Conservation (phyloP, 768 basidiomycete species). For the Daedalea quercina region DNA sequence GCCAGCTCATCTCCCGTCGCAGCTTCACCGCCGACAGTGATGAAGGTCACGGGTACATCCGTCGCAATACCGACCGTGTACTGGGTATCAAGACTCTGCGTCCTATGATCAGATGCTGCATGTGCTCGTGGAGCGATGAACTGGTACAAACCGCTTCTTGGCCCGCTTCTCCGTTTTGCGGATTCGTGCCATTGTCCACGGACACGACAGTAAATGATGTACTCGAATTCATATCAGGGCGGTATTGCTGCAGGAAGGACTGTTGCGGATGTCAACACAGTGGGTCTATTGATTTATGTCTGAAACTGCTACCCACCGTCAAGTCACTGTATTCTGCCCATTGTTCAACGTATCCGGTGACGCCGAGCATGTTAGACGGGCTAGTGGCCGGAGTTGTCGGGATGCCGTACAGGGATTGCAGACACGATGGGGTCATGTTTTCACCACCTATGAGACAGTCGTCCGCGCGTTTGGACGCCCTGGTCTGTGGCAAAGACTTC, state of each 20-base stretch:
- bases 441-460: slow-evolving; percentile 26
- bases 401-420: slow-evolving; percentile 24
- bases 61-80: slow-evolving; percentile 14
- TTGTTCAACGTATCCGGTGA: slow-evolving; percentile 28
- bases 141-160: slow-evolving; percentile 45
- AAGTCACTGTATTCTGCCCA: slow-evolving; percentile 24
- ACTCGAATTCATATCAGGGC: slow-evolving; percentile 13
- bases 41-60: slow-evolving; percentile 11
- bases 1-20: slow-evolving; percentile 46
- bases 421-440: slow-evolving; percentile 25
- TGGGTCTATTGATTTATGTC: slow-evolving; percentile 32
- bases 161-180: slow-evolving; percentile 40
- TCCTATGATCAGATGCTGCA: slow-evolving; percentile 1
- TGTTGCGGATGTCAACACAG: slow-evolving; percentile 27
- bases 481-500: slow-evolving; percentile 14
- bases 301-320: slow-evolving; percentile 19
- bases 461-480: slow-evolving; percentile 23
- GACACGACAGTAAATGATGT: slow-evolving; percentile 11
- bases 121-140: not conserved
- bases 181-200: slow-evolving; percentile 50
- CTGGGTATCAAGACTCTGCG: slow-evolving; percentile 12
- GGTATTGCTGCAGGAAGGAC: slow-evolving; percentile 27
- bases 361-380: slow-evolving; percentile 22
- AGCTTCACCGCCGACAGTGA: slow-evolving; percentile 2
- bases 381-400: slow-evolving; percentile 16